A percentile compares a stretch with the other conserved stretches of the same genome.
Conservation (phyloP, 2,329 filamentous ascomycete genomes). For the Oidium heveae region DNA sequence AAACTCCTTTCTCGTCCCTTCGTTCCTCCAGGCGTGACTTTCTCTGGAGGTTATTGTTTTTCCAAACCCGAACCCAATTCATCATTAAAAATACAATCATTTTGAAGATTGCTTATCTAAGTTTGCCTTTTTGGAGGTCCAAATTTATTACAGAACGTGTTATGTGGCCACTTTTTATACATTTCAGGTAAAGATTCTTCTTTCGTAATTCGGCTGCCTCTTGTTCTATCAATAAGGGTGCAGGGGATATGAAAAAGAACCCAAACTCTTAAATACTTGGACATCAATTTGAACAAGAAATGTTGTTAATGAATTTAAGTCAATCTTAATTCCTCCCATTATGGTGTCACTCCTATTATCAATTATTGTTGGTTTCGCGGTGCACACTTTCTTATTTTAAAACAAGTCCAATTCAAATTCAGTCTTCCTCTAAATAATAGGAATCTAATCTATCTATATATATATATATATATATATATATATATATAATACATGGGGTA, state of each 20-base stretch:
- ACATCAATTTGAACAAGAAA: no score
- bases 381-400: no score
- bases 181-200: background rate
- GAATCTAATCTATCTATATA: no score
- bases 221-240: background rate
- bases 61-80: background rate
- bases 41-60: background rate
- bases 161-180: background rate
- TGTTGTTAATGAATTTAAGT: no score
- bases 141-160: background rate
- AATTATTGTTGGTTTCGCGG: no score
- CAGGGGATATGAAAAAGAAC: background rate
- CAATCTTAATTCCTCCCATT: no score
- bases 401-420: no score
- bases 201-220: background rate
- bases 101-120: background rate
- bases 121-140: background rate
- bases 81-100: background rate
- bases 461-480: no score
- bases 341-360: no score
- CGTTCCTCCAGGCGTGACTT: background rate
- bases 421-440: no score
- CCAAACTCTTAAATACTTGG: no score
- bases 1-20: background rate
- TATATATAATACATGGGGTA: no score